Percentiles rank a stretch among this genome's conserved stretches.
phyloP scores from a whole-genome alignment of 805 yeast species.

The Pichia cephalocereana region DNA sequence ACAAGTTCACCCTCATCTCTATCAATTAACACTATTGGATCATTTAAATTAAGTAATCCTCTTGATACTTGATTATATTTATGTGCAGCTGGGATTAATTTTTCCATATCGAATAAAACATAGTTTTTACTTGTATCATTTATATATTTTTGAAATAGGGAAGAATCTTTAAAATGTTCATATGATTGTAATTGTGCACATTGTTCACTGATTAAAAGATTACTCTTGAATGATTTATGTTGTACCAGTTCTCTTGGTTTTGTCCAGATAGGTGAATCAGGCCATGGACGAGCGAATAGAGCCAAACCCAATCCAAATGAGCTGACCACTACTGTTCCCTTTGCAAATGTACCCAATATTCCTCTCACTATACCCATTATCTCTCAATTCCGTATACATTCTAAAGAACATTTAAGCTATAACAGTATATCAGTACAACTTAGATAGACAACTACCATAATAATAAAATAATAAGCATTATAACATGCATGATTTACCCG shows the following conservation, averaged over 20 bases:
- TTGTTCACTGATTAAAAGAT: background rate
- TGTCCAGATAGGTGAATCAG: slow-evolving; percentile 11
- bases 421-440: no score
- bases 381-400: no score
- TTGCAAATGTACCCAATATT: slow-evolving; percentile 5
- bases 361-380: slow-evolving; percentile 1
- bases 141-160: slow-evolving; percentile 18
- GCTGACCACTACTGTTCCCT: slow-evolving; percentile 9
- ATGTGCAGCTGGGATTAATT: slow-evolving; percentile 50
- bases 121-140: slow-evolving; percentile 17
- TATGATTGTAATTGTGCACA: background rate
- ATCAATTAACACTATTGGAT: slow-evolving; percentile 58
- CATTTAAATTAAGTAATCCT: slow-evolving; percentile 62
- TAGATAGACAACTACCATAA: no score
- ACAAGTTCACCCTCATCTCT: slow-evolving; percentile 41
- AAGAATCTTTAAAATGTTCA: slow-evolving; percentile 2
- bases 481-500: no score
- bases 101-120: slow-evolving; percentile 27
- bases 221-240: background rate
- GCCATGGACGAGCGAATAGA: slow-evolving; percentile 25
- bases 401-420: no score
- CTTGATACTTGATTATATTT: slow-evolving; percentile 56
- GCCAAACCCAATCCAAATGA: slow-evolving; percentile 24
- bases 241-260: slow-evolving; percentile 8
- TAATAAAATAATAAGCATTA: no score